A percentile compares a stretch with the other conserved stretches of the same genome.
Evolutionary conservation across 768 basidiomycete genomes (phyloP).

Genomic region (Pleurotus giganteus): DNA sequence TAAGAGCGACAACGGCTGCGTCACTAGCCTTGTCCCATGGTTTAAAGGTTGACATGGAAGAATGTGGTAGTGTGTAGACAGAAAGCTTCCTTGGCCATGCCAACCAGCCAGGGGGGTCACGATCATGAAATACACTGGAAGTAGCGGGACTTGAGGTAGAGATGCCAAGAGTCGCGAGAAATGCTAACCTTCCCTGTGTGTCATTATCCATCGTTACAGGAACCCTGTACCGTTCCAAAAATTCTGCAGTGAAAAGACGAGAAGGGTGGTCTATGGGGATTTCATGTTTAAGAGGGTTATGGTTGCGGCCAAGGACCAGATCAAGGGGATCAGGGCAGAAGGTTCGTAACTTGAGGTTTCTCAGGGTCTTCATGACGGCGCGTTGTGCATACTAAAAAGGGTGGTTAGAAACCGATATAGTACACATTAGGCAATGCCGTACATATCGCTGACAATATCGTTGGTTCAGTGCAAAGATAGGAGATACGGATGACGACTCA

Average conservation of each 20-base stretch:
- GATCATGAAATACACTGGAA: slow-evolving; percentile 44
- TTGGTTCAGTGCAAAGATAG: not conserved
- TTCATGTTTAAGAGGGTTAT: slow-evolving; percentile 63
- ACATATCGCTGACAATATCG: slow-evolving; percentile 52
- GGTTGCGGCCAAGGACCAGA: slow-evolving; percentile 56
- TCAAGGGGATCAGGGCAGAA: slow-evolving; percentile 54
- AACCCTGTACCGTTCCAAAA: slow-evolving; percentile 53
- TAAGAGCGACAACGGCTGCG: slow-evolving; percentile 48
- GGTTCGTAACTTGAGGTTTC: slow-evolving; percentile 81
- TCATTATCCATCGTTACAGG: slow-evolving; percentile 39
- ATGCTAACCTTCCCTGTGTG: slow-evolving; percentile 44
- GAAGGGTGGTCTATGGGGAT: slow-evolving; percentile 46
- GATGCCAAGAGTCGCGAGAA: not conserved
- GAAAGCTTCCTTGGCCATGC: slow-evolving; percentile 50
- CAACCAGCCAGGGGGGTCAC: slow-evolving; percentile 65
- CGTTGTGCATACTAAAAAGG: slow-evolving; percentile 62
- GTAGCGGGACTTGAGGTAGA: not conserved
- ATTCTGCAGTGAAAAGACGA: slow-evolving; percentile 49
- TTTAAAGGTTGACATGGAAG: slow-evolving; percentile 46
- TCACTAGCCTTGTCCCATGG: slow-evolving; percentile 58
- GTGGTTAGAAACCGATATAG: slow-evolving; percentile 5
- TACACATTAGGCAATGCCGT: slow-evolving; percentile 24
- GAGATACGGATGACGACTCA: slow-evolving; percentile 30
- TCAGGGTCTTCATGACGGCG: slow-evolving; percentile 73
- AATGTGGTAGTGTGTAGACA: slow-evolving; percentile 47